Evolutionary conservation across 2,329 filamentous ascomycete genomes (phyloP).

Genomic region (Ceratocystis colombiana): DNA sequence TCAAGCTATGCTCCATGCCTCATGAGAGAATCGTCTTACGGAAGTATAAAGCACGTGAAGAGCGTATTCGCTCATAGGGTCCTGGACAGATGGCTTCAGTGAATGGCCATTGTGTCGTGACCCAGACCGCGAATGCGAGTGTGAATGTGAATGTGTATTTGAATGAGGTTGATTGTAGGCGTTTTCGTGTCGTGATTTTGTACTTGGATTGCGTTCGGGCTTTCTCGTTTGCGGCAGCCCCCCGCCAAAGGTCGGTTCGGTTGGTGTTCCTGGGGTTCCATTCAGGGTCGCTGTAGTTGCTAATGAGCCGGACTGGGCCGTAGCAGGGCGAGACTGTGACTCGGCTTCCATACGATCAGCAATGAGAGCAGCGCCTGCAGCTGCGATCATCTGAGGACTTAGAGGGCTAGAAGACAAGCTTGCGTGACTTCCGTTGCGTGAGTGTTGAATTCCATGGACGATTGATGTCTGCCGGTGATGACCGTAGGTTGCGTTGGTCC

Average conservation of each 20-base stretch:
- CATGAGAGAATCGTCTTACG: slow-evolving; percentile 38
- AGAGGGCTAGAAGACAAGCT: slow-evolving; percentile 74
- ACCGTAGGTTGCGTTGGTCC: slow-evolving; percentile 53
- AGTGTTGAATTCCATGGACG: slow-evolving; percentile 91
- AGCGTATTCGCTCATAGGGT: slow-evolving; percentile 96
- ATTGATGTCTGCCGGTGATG: slow-evolving; percentile 96
- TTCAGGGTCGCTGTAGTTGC: slow-evolving; percentile 33
- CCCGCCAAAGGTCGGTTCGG: slow-evolving; percentile 37
- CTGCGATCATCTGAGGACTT: slow-evolving; percentile 75
- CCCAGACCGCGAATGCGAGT: slow-evolving; percentile 51
- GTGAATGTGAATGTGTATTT: too few species aligned
- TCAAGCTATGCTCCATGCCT: not conserved
- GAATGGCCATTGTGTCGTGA: slow-evolving; percentile 50
- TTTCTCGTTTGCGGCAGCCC: slow-evolving; percentile 40
- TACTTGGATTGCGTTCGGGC: slow-evolving; percentile 51
- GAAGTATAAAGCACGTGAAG: slow-evolving; percentile 93
- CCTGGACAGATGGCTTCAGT: slow-evolving; percentile 54
- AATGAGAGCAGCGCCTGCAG: slow-evolving; percentile 48
- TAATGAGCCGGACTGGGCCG: slow-evolving; percentile 33
- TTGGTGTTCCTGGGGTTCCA: slow-evolving; percentile 35
- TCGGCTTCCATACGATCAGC: slow-evolving; percentile 44
- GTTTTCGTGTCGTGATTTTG: slow-evolving; percentile 59
- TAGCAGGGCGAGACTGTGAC: slow-evolving; percentile 37
- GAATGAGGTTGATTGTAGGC: slow-evolving; percentile 46
- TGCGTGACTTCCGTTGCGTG: slow-evolving; percentile 74